These are phyloP conservation scores for Neofusicoccum parvum DNA, from an alignment of 2,329 filamentous ascomycete species.

Conservation along the genomic window DNA sequence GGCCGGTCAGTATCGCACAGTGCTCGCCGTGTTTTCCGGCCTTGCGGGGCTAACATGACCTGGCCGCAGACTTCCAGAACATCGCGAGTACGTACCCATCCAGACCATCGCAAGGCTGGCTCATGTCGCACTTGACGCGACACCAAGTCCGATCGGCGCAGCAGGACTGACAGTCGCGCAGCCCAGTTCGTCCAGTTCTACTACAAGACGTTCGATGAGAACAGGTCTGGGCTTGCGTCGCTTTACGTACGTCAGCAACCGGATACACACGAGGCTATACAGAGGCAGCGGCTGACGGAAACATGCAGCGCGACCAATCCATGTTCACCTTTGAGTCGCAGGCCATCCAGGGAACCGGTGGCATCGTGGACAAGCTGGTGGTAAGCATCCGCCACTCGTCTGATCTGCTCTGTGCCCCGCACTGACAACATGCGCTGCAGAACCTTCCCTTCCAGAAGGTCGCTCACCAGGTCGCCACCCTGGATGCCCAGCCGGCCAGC, in stretches of 20 bases:
- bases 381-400: slow-evolving; percentile 55
- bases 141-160: neutral
- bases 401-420: neutral
- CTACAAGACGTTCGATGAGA: slow-evolving; percentile 81
- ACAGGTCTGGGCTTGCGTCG: slow-evolving; percentile 64
- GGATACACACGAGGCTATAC: neutral
- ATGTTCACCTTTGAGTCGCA: slow-evolving; percentile 91
- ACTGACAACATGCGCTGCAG: slow-evolving; percentile 49
- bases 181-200: slow-evolving; percentile 83
- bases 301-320: slow-evolving; percentile 70
- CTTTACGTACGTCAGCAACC: slow-evolving; percentile 73
- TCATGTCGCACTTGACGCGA: neutral
- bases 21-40: slow-evolving; percentile 1
- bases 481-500: slow-evolving; percentile 79
- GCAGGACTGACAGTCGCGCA: slow-evolving; percentile 3
- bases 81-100: slow-evolving; percentile 45
- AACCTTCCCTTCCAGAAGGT: slow-evolving; percentile 79
- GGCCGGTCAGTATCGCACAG: slow-evolving; percentile 14
- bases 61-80: slow-evolving; percentile 39
- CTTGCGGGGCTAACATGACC: slow-evolving; percentile 3
- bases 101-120: neutral
- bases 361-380: slow-evolving; percentile 78
- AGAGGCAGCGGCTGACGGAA: neutral
- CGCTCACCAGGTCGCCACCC: slow-evolving; percentile 72
- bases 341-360: slow-evolving; percentile 62